These are phyloP conservation scores for Metarhizium brunneum DNA, from an alignment of 2,329 filamentous ascomycete species.

Conservation along the genomic window DNA sequence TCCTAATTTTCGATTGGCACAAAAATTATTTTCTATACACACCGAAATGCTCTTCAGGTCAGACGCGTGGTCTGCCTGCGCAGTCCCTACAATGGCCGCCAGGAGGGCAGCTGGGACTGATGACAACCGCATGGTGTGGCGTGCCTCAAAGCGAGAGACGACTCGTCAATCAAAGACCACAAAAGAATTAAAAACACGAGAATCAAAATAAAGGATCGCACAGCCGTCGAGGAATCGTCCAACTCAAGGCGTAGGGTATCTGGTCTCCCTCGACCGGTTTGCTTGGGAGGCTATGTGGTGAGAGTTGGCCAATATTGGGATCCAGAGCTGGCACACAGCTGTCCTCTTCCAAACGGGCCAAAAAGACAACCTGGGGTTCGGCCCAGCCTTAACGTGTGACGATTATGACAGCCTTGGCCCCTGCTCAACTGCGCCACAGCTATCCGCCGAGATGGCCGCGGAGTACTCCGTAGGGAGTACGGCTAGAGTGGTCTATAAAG, in stretches of 20 bases:
- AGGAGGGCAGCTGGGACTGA: conserved; percentile 38
- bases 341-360: conserved; percentile 12
- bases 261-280: conserved; percentile 4
- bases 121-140: conserved; percentile 36
- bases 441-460: too few relatives aligned
- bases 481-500: background rate
- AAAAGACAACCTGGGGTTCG: conserved; percentile 13
- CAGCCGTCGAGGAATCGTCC: conserved; percentile 3
- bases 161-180: background rate
- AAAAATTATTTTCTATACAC: conserved; percentile 12
- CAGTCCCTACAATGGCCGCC: conserved; percentile 40
- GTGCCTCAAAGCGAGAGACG: conserved; percentile 1
- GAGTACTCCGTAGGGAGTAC: too few relatives aligned
- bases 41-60: conserved; percentile 46
- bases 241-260: conserved; percentile 5
- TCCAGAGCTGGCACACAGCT: conserved; percentile 11
- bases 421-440: conserved; percentile 1
- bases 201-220: background rate
- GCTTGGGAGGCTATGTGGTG: background rate
- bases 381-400: background rate
- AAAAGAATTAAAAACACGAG: background rate
- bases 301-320: background rate
- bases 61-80: conserved; percentile 36
- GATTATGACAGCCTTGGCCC: background rate
- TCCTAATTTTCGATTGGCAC: background rate